phyloP scores from a whole-genome alignment of 805 yeast species.

The Starmerella floris region DNA sequence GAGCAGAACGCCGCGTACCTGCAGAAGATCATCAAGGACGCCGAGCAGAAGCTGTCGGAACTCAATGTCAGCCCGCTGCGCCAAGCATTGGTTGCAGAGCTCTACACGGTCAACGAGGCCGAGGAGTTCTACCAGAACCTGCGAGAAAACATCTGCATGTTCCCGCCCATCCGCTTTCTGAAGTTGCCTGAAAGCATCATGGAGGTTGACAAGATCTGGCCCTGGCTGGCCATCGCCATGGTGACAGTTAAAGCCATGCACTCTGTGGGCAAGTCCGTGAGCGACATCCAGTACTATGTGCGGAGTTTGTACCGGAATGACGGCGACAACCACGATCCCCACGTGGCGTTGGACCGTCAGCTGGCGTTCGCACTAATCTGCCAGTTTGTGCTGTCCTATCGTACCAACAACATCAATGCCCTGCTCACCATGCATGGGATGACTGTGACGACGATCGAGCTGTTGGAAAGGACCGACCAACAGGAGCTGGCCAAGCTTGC shows the following conservation, averaged over 20 bases:
- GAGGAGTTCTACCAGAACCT: conserved; percentile 6
- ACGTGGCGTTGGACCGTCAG: conserved; percentile 10
- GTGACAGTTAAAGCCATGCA: conserved; percentile 18
- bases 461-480: conserved; percentile 1
- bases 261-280: conserved; percentile 7
- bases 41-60: conserved; percentile 13
- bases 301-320: conserved; percentile 4
- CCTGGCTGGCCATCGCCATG: conserved; percentile 18
- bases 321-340: neutral
- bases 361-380: conserved; percentile 16
- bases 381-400: conserved; percentile 15
- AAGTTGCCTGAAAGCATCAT: conserved; percentile 7
- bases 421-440: conserved; percentile 17
- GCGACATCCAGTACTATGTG: conserved; percentile 11
- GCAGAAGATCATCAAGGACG: conserved; percentile 16
- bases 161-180: conserved; percentile 7
- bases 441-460: conserved; percentile 5
- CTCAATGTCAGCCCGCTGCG: conserved; percentile 14
- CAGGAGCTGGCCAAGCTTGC: conserved; percentile 4
- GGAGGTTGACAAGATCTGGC: conserved; percentile 15
- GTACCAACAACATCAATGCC: conserved; percentile 14
- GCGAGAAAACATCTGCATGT: conserved; percentile 1
- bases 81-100: conserved; percentile 10
- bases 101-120: conserved; percentile 15
- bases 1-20: conserved; percentile 18